These are phyloP conservation scores for Nigrospora oryzae DNA, from an alignment of 2,329 filamentous ascomycete species.

Conservation along the genomic window DNA sequence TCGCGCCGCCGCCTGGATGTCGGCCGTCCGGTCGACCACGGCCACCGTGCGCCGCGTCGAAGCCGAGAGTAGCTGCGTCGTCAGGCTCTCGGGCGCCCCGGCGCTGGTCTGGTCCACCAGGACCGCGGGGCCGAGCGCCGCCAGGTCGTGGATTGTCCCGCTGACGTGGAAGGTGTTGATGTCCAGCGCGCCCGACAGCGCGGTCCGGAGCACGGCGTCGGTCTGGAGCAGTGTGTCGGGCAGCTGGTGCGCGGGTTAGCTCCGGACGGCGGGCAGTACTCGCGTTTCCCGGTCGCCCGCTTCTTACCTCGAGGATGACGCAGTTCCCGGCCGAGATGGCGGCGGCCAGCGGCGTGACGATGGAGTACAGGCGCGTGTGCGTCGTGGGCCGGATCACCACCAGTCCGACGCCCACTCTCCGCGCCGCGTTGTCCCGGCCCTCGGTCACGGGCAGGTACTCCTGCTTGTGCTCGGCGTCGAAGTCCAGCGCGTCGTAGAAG, in stretches of 20 bases:
- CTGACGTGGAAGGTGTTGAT: constrained; percentile 14
- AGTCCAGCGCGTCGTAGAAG: constrained; percentile 18
- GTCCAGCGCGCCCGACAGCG: constrained; percentile 15
- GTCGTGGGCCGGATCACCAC: constrained; percentile 21
- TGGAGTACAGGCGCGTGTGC: constrained; percentile 21
- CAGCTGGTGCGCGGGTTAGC: constrained; percentile 6
- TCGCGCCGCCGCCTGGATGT: constrained; percentile 43
- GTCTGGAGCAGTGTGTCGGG: constrained; percentile 11
- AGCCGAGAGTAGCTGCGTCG: constrained; percentile 7
- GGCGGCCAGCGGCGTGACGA: constrained; percentile 20
- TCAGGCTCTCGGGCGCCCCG: background rate
- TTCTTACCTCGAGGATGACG: constrained; percentile 21
- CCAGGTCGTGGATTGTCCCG: constrained; percentile 8
- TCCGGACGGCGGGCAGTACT: background rate
- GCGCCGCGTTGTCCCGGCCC: constrained; percentile 11
- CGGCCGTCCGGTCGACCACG: constrained; percentile 51
- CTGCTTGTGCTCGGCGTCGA: constrained; percentile 13
- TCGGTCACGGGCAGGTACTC: constrained; percentile 19
- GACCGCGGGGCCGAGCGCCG: constrained; percentile 8
- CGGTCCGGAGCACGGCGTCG: constrained; percentile 11
- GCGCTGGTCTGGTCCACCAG: constrained; percentile 17
- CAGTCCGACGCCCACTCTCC: constrained; percentile 15
- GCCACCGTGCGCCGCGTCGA: constrained; percentile 31
- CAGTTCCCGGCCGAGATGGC: constrained; percentile 27
- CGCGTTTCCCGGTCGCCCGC: background rate